Evolutionary conservation across 306 rosid species (phyloP), one percentile per base, ranked within the genome.

Genomic region (Vicia villosa): DNA sequence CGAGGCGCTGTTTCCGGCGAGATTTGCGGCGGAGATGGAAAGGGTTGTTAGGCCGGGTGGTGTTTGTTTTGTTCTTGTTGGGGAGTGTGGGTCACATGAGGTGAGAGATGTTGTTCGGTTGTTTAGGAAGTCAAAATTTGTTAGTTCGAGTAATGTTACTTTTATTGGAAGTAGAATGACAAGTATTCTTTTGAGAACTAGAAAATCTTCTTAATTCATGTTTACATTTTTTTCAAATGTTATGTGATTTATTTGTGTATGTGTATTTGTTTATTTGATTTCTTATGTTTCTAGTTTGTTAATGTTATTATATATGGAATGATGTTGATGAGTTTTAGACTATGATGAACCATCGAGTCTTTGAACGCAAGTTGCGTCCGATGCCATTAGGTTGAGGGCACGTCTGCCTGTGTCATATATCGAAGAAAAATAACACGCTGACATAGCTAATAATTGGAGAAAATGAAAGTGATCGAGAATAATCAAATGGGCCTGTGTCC

Each of bases 1-100:
- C 1, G 84, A 85, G 79, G 92, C 96, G 3, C 34, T 94, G 81
- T 85, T 90, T 72, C 97, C 97, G 15, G 56, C 82, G 8, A 77
- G 92, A 17, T 88, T 84, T 22, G 88, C 81, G 0, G 56, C 89
- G 9, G 96, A 94, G 87, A 90, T 94, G 92, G 95, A 94, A 76
- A 82, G 97, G 69, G 76, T 82, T 1, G 95, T 87, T 34, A 75
- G 80, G 71, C 74, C 78, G 5, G 85, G 81, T 21, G 97, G 98
- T 50, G 72, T 47, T 1, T 87, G 88, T 61, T 78, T 75, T 21
- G 62, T 94, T 8, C 87, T 72, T 6, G 88, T 88, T 16, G 96
- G 69, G 54, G 95, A 85, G 57, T 76, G 85, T 69, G 92, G 83
- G 43, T 72, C 66, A 14, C 72, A 13, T 14, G 95, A 84, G 78